Evolutionary conservation across 2,329 filamentous ascomycete species (phyloP), one percentile per base, ranked within the genome.

Genomic region (Blastomyces parvus): DNA sequence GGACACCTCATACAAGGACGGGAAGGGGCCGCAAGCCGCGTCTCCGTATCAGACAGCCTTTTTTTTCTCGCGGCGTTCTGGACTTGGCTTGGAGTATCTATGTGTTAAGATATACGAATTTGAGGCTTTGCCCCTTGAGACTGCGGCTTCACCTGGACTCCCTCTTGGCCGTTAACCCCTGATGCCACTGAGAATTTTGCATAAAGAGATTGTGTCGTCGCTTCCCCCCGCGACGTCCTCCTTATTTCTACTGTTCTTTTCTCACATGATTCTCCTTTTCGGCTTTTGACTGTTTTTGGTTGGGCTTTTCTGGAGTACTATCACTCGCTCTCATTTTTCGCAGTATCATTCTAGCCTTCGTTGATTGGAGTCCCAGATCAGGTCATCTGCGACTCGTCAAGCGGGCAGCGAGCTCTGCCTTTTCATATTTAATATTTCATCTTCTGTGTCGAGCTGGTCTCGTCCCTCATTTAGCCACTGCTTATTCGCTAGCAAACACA

Each of bases 371-470:
- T 25, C 52, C 36, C 30, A 61, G 44, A 52, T 50, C 44, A 60
- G 30, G 48, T 25, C 11, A 38, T 52, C 59, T 50, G 48, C 0
- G 30, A 38, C 33, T n/a, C 38, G 5, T 50, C 22, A 60, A 61
- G 6, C 38, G 6, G 30, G 59, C 59, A 61, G 59, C 59, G 38
- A 61, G 27, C 14, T 61, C 42, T 61, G 59, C n/a, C 25, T 17
- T 11, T 33, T 60, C 19, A 17, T 22, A 14, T 52, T 17, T 22
- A 33, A 55, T 30, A 19, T 42, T 62, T 62, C 9, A 14, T 25
- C 5, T 48, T 36, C 30, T 53, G 25, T 36, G 33, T 40, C 60
- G 60, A 40, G 60, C 60, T 55, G 60, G 60, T 53, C 60, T 62
- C 60, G 44, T 61, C 59, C 46, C 27, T 33, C 44, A 6, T 52